phyloP scores from a whole-genome alignment of 108 stramenopile species.

The Schizochytrium sp. region DNA sequence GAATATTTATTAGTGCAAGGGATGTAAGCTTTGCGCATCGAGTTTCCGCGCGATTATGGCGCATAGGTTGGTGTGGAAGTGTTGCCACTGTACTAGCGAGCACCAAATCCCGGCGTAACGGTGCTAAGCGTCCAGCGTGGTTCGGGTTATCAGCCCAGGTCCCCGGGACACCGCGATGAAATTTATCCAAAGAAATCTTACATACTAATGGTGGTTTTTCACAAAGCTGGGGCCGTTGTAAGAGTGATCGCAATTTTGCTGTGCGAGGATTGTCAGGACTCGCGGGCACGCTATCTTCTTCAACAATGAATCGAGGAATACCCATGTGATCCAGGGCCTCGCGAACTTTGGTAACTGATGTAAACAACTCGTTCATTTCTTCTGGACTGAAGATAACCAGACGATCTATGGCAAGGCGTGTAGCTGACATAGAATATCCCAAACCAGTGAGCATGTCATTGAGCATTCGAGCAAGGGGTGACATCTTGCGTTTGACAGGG shows the following conservation, averaged over 20 bases:
- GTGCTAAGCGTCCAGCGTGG: not conserved
- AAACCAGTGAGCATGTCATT: slow-evolving; percentile 12
- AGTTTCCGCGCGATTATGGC: slow-evolving; percentile 9
- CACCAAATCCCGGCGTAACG: not conserved
- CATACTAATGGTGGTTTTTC: slow-evolving; percentile 43
- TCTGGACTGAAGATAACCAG: slow-evolving; percentile 1
- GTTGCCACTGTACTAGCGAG: slow-evolving; percentile 16
- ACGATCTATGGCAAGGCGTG: slow-evolving; percentile 3
- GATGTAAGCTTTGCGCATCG: slow-evolving; percentile 17
- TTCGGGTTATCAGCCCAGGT: slow-evolving; percentile 4
- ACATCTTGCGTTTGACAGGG: slow-evolving; percentile 26
- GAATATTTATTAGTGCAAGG: not conserved
- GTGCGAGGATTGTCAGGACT: slow-evolving; percentile 44
- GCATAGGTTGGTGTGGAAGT: slow-evolving; percentile 5
- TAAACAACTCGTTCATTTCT: slow-evolving; percentile 42
- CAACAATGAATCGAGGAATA: slow-evolving; percentile 26
- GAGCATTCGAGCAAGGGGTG: slow-evolving; percentile 17
- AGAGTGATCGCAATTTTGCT: not conserved
- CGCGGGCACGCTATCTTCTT: slow-evolving; percentile 47
- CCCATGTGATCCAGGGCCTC: slow-evolving; percentile 12
- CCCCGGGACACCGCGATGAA: not conserved
- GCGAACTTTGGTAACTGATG: not conserved
- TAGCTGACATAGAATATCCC: slow-evolving; percentile 16
- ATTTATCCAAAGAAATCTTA: slow-evolving; percentile 11
- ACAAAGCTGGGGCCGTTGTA: not conserved